Percentiles rank a stretch among this genome's conserved stretches.
phyloP scores from a whole-genome alignment of 2,329 filamentous ascomycete species.

The Xylaria hypoxylon region DNA sequence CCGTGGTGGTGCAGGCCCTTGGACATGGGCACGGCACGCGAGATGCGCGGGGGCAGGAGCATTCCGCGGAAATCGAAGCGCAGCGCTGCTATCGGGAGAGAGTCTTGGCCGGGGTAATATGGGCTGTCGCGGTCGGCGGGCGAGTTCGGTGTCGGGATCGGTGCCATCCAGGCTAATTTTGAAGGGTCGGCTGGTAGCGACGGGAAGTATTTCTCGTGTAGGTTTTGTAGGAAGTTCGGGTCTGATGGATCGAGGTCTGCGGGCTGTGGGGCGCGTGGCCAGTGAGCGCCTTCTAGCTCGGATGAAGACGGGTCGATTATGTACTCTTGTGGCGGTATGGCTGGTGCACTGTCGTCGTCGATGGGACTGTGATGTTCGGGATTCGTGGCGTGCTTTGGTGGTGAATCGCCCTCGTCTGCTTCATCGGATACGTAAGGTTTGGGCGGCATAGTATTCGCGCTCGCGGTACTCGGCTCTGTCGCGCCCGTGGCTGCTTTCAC shows the following conservation, averaged over 20 bases:
- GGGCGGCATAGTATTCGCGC: slow-evolving; percentile 16
- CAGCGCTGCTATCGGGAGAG: slow-evolving; percentile 79
- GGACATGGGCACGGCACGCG: slow-evolving; percentile 78
- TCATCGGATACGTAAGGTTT: slow-evolving; percentile 37
- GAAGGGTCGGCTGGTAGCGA: slow-evolving; percentile 85
- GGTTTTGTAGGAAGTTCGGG: slow-evolving; percentile 82
- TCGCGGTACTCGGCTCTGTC: background rate
- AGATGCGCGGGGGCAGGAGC: slow-evolving; percentile 80
- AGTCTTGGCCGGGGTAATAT: slow-evolving; percentile 82
- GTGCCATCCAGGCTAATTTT: slow-evolving; percentile 90
- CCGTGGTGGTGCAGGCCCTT: slow-evolving; percentile 94
- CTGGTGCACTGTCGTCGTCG: slow-evolving; percentile 36
- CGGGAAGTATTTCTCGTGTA: slow-evolving; percentile 95
- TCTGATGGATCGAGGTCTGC: slow-evolving; percentile 86
- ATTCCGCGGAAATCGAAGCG: slow-evolving; percentile 90
- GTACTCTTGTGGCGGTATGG: slow-evolving; percentile 36
- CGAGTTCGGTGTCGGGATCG: slow-evolving; percentile 72
- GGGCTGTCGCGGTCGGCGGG: slow-evolving; percentile 76
- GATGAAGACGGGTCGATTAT: slow-evolving; percentile 32
- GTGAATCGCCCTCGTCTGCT: slow-evolving; percentile 16
- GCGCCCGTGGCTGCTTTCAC: slow-evolving; percentile 5
- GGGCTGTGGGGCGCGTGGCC: slow-evolving; percentile 64
- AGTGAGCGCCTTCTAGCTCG: slow-evolving; percentile 62
- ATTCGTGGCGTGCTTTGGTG: slow-evolving; percentile 19
- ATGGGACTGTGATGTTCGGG: slow-evolving; percentile 47